A percentile compares a stretch with the other conserved stretches of the same genome.
Evolutionary conservation across 2,329 filamentous ascomycete genomes (phyloP).

Genomic region (Blumeria graminis): DNA sequence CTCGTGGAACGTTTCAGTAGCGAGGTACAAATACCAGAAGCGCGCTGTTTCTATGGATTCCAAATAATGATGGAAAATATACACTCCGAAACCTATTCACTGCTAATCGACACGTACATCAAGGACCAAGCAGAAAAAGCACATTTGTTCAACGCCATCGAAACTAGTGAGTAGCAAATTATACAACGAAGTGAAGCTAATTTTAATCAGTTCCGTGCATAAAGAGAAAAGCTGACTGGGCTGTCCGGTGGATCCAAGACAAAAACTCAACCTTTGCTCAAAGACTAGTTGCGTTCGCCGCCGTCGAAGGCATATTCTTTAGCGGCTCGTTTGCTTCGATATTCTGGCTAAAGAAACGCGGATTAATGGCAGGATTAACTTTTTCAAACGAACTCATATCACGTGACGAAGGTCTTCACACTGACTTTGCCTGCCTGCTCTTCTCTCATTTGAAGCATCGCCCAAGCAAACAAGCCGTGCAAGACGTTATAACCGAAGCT

Average conservation of each 20-base stretch:
- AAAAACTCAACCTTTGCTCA: slow-evolving; percentile 84
- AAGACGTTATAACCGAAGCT: slow-evolving; percentile 81
- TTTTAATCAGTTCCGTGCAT: slow-evolving; percentile 57
- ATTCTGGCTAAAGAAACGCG: slow-evolving; percentile 99
- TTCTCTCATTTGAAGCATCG: slow-evolving; percentile 95
- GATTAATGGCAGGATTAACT: slow-evolving; percentile 91
- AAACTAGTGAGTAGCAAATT: slow-evolving; percentile 50
- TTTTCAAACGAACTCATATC: slow-evolving; percentile 99
- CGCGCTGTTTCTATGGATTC: slow-evolving; percentile 98
- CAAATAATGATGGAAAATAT: slow-evolving; percentile 99
- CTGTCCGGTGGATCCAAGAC: slow-evolving; percentile 82
- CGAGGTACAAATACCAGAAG: slow-evolving; percentile 92
- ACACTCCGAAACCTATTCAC: slow-evolving; percentile 97
- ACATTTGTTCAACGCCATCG: slow-evolving; percentile 95
- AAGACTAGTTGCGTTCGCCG: slow-evolving; percentile 87
- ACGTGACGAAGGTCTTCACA: slow-evolving; percentile 97
- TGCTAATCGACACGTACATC: slow-evolving; percentile 98
- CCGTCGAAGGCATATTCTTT: slow-evolving; percentile 99
- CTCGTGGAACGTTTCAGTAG: slow-evolving; percentile 90
- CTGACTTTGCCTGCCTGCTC: slow-evolving; percentile 90
- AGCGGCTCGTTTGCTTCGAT: slow-evolving; percentile 94
- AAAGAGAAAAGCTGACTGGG: slow-evolving; percentile 97
- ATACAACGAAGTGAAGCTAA: slow-evolving; percentile 12
- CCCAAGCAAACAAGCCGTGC: slow-evolving; percentile 55
- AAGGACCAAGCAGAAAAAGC: slow-evolving; percentile 86